These are phyloP conservation scores for Cladosporium sp. DNA, from an alignment of 2,329 filamentous ascomycete genomes.

Conservation along the genomic window DNA sequence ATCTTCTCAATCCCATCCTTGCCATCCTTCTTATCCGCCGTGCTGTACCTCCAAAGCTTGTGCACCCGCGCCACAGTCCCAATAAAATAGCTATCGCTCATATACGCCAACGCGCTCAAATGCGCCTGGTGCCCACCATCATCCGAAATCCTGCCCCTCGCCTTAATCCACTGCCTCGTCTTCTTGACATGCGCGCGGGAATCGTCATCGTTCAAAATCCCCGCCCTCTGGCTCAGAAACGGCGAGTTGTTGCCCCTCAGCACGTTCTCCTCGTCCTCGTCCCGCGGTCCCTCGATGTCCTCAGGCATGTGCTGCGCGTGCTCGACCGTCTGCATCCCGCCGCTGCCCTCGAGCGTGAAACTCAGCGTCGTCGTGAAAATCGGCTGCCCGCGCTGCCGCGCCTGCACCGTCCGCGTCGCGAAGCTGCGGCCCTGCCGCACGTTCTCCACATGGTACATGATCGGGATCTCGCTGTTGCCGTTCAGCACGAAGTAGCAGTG, in stretches of 20 bases:
- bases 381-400: slow-evolving; percentile 74
- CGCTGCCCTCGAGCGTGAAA: slow-evolving; percentile 65
- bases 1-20: slow-evolving; percentile 15
- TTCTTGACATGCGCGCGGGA: slow-evolving; percentile 58
- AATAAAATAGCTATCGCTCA: slow-evolving; percentile 90
- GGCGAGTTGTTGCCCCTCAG: slow-evolving; percentile 40
- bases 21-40: slow-evolving; percentile 18
- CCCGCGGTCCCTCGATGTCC: slow-evolving; percentile 37
- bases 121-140: slow-evolving; percentile 73
- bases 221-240: slow-evolving; percentile 52
- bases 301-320: slow-evolving; percentile 56
- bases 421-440: slow-evolving; percentile 87
- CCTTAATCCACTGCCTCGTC: slow-evolving; percentile 64
- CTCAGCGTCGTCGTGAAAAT: slow-evolving; percentile 96
- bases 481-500: slow-evolving; percentile 98
- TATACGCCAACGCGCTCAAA: slow-evolving; percentile 82
- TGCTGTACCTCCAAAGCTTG: slow-evolving; percentile 66
- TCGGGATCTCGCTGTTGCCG: slow-evolving; percentile 74
- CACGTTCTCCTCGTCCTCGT: slow-evolving; percentile 28
- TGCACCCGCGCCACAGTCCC: slow-evolving; percentile 80
- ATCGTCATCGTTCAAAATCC: slow-evolving; percentile 49
- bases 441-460: slow-evolving; percentile 91
- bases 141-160: slow-evolving; percentile 65
- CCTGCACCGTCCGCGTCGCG: slow-evolving; percentile 91
- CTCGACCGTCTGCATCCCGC: slow-evolving; percentile 51